These are phyloP conservation scores for Acanthochlamys bracteata DNA, from an alignment of 106 monocot species.

Conservation along the genomic window DNA sequence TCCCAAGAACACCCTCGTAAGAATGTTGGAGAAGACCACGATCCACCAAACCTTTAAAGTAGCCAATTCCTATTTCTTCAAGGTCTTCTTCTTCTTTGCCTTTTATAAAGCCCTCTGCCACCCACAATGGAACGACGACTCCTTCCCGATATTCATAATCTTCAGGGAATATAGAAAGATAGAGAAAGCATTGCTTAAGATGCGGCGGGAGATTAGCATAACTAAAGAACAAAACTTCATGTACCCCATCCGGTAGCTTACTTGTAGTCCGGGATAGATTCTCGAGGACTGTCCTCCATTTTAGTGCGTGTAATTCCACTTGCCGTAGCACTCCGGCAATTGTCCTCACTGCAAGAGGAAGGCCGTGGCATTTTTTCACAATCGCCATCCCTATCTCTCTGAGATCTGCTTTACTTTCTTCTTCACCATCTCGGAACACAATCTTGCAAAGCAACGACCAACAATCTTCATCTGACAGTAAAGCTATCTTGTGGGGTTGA, in stretches of 20 bases:
- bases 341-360: slow-evolving; percentile 18
- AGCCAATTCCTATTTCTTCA: slow-evolving; percentile 13
- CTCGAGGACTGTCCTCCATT: slow-evolving; percentile 12
- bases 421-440: neutral
- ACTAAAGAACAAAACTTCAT: slow-evolving; percentile 3
- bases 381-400: slow-evolving; percentile 7
- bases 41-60: slow-evolving; percentile 15
- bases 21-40: slow-evolving; percentile 21
- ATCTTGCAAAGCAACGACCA: slow-evolving; percentile 2
- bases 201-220: neutral
- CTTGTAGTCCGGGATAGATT: slow-evolving; percentile 14
- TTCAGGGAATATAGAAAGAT: slow-evolving; percentile 10
- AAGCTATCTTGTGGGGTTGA: slow-evolving; percentile 15
- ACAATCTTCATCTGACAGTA: slow-evolving; percentile 13
- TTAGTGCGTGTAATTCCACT: neutral
- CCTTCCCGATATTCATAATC: neutral
- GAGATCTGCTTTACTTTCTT: neutral
- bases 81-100: neutral
- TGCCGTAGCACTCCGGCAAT: slow-evolving; percentile 4
- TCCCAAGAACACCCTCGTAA: neutral
- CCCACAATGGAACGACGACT: slow-evolving; percentile 14
- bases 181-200: neutral
- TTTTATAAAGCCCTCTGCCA: slow-evolving; percentile 25
- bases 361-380: slow-evolving; percentile 3
- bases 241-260: slow-evolving; percentile 5